phyloP scores from a whole-genome alignment of 108 stramenopile genomes.

The Nitzschia palea region DNA sequence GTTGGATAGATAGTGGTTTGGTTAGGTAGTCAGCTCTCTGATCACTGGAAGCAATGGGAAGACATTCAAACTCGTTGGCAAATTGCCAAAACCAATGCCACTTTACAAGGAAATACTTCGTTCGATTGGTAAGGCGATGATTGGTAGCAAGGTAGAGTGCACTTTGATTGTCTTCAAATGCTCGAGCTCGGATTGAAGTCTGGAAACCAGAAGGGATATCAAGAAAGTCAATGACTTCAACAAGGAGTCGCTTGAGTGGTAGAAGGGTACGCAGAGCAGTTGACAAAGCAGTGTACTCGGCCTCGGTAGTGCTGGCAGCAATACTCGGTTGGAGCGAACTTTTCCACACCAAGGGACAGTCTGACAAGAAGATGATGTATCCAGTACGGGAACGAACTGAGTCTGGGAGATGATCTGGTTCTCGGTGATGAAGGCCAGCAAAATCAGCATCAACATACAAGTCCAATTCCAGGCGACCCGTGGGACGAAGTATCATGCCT shows the following conservation, averaged over 20 bases:
- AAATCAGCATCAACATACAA: slow-evolving; percentile 50
- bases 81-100: slow-evolving; percentile 28
- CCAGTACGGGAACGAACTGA: slow-evolving; percentile 45
- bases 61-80: too few species aligned
- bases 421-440: slow-evolving; percentile 38
- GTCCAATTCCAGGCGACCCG: slow-evolving; percentile 6
- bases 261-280: slow-evolving; percentile 33
- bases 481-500: slow-evolving; percentile 28
- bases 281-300: slow-evolving; percentile 46
- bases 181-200: too few species aligned
- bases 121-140: slow-evolving; percentile 23
- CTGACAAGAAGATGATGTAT: slow-evolving; percentile 32
- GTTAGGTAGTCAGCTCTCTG: slow-evolving; percentile 9
- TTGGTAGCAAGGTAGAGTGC: background rate
- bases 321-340: slow-evolving; percentile 39
- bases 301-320: slow-evolving; percentile 44
- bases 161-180: slow-evolving; percentile 25
- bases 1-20: slow-evolving; percentile 2
- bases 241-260: too few species aligned
- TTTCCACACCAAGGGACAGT: slow-evolving; percentile 40
- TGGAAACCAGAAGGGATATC: too few species aligned
- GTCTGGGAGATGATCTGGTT: slow-evolving; percentile 30
- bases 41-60: background rate
- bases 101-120: slow-evolving; percentile 17
- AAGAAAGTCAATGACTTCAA: too few species aligned